phyloP scores from a whole-genome alignment of 192 early-diverging fungal genomes.

The Diversispora eburnea region DNA sequence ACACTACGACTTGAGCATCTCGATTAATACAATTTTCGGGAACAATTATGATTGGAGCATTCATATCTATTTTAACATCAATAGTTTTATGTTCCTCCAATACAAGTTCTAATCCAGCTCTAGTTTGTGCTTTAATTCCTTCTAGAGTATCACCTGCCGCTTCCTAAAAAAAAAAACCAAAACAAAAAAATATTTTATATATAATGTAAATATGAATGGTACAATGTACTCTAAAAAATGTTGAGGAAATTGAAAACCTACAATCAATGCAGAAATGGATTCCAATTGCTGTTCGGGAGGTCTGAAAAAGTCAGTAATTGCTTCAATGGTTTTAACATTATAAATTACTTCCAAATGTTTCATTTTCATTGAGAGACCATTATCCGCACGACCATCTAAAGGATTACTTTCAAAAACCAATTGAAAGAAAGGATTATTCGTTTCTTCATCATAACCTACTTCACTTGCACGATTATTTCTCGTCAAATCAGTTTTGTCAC shows the following conservation, averaged over 20 bases:
- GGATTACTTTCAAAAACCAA: constrained; percentile 84
- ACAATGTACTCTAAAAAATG: too few species aligned
- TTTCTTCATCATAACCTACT: background rate
- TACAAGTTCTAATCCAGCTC: constrained; percentile 80
- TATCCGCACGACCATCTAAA: constrained; percentile 84
- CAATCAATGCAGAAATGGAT: constrained; percentile 68
- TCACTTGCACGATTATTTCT: constrained; percentile 19
- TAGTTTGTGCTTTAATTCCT: constrained; percentile 83
- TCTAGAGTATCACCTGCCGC: constrained; percentile 84
- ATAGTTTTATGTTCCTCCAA: constrained; percentile 86
- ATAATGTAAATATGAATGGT: too few species aligned
- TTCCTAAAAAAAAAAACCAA: constrained; percentile 35
- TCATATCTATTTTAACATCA: constrained; percentile 90
- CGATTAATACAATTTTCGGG: constrained; percentile 61
- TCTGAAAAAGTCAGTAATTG: constrained; percentile 78
- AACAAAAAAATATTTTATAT: constrained; percentile 10
- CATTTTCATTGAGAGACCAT: constrained; percentile 78
- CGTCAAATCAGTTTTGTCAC: constrained; percentile 33
- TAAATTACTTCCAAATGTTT: constrained; percentile 87
- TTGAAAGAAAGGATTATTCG: constrained; percentile 62
- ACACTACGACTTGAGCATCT: constrained; percentile 69
- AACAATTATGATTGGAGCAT: constrained; percentile 92
- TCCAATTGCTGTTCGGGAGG: constrained; percentile 73
- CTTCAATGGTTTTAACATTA: constrained; percentile 72
- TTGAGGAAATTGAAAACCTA: constrained; percentile 14